phyloP scores from a whole-genome alignment of 352 stramenopile genomes.

The Globisporangium mamillatum region DNA sequence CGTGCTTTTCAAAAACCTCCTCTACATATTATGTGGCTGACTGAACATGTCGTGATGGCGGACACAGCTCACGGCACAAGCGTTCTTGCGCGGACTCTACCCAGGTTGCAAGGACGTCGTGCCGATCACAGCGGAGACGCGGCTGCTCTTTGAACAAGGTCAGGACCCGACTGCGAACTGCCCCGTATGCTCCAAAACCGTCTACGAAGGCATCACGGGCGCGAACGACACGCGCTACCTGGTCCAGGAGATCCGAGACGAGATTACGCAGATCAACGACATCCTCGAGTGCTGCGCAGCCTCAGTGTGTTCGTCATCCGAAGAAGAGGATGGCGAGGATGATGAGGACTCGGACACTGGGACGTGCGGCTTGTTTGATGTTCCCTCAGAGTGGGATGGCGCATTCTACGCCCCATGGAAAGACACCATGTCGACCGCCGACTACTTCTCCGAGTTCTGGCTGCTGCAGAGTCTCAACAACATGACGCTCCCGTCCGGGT shows the following conservation, averaged over 20 bases:
- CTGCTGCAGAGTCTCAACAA: constrained; percentile 77
- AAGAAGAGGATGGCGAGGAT: constrained; percentile 2
- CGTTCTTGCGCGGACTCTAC: constrained; percentile 56
- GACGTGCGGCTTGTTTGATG: constrained; percentile 56
- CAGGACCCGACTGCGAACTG: constrained; percentile 65
- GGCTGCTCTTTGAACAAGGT: constrained; percentile 72
- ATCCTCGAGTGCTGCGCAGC: constrained; percentile 62
- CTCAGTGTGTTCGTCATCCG: constrained; percentile 33
- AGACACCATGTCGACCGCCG: constrained; percentile 60
- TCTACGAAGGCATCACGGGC: constrained; percentile 71
- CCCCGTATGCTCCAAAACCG: constrained; percentile 60
- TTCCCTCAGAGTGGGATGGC: constrained; percentile 63
- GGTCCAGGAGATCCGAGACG: constrained; percentile 48
- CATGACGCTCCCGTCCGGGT: constrained; percentile 58
- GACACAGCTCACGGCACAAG: constrained; percentile 52
- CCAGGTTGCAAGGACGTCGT: constrained; percentile 50
- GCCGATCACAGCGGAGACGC: constrained; percentile 52
- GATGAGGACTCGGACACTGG: background rate
- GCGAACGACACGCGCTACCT: constrained; percentile 56
- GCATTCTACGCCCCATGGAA: constrained; percentile 75
- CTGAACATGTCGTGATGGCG: constrained; percentile 9
- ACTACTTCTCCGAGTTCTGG: constrained; percentile 80
- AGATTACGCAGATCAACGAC: constrained; percentile 56
- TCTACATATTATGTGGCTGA: background rate
- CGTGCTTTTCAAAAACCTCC: background rate